A percentile compares a stretch with the other conserved stretches of the same genome.
Evolutionary conservation across 1,284 basidiomycete genomes (phyloP).

Genomic region (Cryptococcus maquisensis): DNA sequence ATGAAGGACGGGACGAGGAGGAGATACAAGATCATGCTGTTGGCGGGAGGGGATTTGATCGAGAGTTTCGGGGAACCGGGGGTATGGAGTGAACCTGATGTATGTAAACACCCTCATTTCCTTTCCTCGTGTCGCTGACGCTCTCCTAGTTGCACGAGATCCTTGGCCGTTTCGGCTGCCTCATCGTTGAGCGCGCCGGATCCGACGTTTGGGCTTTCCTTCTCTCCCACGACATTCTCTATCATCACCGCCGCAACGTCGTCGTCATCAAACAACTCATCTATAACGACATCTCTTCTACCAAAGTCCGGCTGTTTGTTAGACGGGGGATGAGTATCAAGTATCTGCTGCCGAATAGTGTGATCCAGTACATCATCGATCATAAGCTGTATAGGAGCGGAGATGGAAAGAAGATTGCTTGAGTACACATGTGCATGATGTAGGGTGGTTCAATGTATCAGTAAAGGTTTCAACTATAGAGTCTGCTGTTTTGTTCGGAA

Average conservation of each 20-base stretch:
- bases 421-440: no score
- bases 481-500: no score
- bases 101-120: conserved; percentile 49
- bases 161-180: conserved; percentile 85
- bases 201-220: conserved; percentile 72
- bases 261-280: conserved; percentile 93
- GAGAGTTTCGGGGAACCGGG: conserved; percentile 94
- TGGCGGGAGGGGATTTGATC: conserved; percentile 96
- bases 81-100: conserved; percentile 92
- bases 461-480: no score
- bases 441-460: no score
- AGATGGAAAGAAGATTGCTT: conserved; percentile 10
- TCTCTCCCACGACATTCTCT: conserved; percentile 55
- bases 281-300: conserved; percentile 96
- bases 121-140: neutral
- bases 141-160: conserved; percentile 85
- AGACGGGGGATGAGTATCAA: conserved; percentile 86
- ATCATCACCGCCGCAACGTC: conserved; percentile 68
- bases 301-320: conserved; percentile 86
- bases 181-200: conserved; percentile 93
- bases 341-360: conserved; percentile 80
- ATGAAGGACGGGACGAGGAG: conserved; percentile 45
- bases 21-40: conserved; percentile 71
- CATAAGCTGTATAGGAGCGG: conserved; percentile 41
- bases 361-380: conserved; percentile 89